Percentiles rank a stretch among this genome's conserved stretches.
These are phyloP conservation scores for Colletotrichum karsti DNA, from an alignment of 2,329 filamentous ascomycete species.

Conservation along the genomic window DNA sequence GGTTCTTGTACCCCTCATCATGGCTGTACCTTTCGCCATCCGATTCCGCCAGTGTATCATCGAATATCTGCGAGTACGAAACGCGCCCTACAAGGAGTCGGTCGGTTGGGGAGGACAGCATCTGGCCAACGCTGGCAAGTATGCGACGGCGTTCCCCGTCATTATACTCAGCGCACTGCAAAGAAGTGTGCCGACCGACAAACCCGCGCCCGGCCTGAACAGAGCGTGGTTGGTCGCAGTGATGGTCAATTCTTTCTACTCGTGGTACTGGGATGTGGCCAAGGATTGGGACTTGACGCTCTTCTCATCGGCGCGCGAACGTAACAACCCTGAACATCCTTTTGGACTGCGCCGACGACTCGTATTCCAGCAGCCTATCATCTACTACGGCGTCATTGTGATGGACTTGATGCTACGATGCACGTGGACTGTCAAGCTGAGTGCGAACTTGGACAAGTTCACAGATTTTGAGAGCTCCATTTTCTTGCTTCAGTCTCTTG, in stretches of 20 bases:
- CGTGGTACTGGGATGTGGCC: constrained; percentile 98
- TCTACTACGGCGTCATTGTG: constrained; percentile 85
- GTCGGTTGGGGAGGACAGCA: constrained; percentile 85
- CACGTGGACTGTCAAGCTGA: constrained; percentile 91
- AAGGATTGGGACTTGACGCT: constrained; percentile 97
- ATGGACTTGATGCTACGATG: constrained; percentile 85
- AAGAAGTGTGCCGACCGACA: constrained; percentile 61
- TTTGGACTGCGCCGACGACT: constrained; percentile 81
- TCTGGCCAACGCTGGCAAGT: constrained; percentile 93
- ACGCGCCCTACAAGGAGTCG: constrained; percentile 61
- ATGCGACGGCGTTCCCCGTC: constrained; percentile 92
- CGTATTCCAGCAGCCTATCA: constrained; percentile 73
- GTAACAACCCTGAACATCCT: constrained; percentile 71
- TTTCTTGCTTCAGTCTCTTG: constrained; percentile 86
- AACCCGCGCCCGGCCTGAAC: constrained; percentile 51
- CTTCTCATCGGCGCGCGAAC: constrained; percentile 68
- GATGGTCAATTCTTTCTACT: constrained; percentile 86
- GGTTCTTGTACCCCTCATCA: constrained; percentile 83
- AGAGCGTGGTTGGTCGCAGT: constrained; percentile 76
- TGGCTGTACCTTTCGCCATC: constrained; percentile 84
- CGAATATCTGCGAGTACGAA: constrained; percentile 79
- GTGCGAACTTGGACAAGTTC: constrained; percentile 82
- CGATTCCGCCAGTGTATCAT: constrained; percentile 92
- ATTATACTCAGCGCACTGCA: constrained; percentile 82
- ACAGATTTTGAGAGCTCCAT: constrained; percentile 89